These are phyloP conservation scores for Xerocomellus intermedius DNA, from an alignment of 768 basidiomycete species.

Conservation along the genomic window DNA sequence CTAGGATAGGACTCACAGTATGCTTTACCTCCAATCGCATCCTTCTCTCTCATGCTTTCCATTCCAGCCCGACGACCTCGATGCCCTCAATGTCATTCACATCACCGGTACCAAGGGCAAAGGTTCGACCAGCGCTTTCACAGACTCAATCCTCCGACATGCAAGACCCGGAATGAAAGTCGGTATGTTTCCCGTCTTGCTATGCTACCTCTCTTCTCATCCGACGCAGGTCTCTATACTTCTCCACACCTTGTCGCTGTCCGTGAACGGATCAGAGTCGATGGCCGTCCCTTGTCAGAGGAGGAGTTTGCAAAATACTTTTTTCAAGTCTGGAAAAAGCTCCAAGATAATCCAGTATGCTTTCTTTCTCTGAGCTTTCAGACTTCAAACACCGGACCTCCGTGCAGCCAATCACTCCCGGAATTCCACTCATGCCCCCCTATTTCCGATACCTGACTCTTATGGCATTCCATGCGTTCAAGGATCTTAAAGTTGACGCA, in stretches of 20 bases:
- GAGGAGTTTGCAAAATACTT: constrained; percentile 87
- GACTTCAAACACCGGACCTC: background rate
- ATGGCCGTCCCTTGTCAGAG: constrained; percentile 87
- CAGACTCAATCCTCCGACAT: constrained; percentile 79
- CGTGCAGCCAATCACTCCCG: constrained; percentile 44
- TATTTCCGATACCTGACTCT: constrained; percentile 96
- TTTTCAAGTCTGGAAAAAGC: constrained; percentile 92
- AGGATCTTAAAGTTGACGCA: constrained; percentile 77
- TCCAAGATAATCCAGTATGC: constrained; percentile 65
- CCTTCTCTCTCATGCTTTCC: constrained; percentile 12
- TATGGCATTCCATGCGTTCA: constrained; percentile 87
- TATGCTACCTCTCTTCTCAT: background rate
- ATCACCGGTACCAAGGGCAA: constrained; percentile 99
- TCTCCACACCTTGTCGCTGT: constrained; percentile 97
- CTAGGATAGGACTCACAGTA: constrained; percentile 84
- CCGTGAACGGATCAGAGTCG: constrained; percentile 91
- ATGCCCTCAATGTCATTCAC: constrained; percentile 89
- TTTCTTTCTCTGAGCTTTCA: background rate
- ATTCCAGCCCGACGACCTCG: constrained; percentile 74
- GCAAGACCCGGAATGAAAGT: constrained; percentile 75
- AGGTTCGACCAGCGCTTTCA: constrained; percentile 94
- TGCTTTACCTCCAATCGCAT: constrained; percentile 23
- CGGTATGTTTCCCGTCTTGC: constrained; percentile 47
- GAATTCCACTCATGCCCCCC: constrained; percentile 73
- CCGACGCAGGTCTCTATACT: constrained; percentile 78